Evolutionary conservation across 768 basidiomycete species (phyloP), one percentile per base, ranked within the genome.

Genomic region (Gymnopilus junonius): DNA sequence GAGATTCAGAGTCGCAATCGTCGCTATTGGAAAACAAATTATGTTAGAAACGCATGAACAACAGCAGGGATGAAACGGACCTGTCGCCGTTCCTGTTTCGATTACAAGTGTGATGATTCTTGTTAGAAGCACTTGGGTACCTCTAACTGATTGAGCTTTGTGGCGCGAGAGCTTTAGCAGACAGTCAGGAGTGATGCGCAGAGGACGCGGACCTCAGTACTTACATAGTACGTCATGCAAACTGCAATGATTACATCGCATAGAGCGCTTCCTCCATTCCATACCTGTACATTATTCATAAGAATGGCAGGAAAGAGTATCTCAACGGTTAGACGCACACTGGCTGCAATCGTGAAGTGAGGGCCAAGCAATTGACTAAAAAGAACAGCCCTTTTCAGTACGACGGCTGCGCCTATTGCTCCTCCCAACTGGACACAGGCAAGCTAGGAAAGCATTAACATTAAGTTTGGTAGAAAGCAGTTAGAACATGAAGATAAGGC

Each of bases 211-310:
- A n/a, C n/a, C n/a, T n/a, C n/a, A 54, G 21, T 8, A 55, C 68
- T 37, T 17, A 65, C 68, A 56, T 69, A 69, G 45, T 63, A 69
- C 17, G 65, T 69, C 68, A 69, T 69, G 27, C 45, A 65, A 17
- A 57, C 34, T 8, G 68, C 65, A 37, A 69, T 69, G 20, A 67
- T 69, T 5, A 65, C 53, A 46, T 69, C 65, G 42, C 68, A 69
- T 12, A 66, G 27, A 8, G 64, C 63, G 55, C 65, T 69, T 23
- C 58, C 62, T 12, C 65, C 64, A 55, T 69, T 69, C 68, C 68
- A 69, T 21, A 69, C 50, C 68, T 69, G 27, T 32, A 5, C 2
- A 35, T 25, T 6, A 39, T 15, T 32, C 32, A 20, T 15, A 20
- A 32, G 15, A 17, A 15, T n/a, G n/a, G 6, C 14, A 21, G 20